These are phyloP conservation scores for Antrodiella citrinella DNA, from an alignment of 768 basidiomycete species.

Conservation along the genomic window DNA sequence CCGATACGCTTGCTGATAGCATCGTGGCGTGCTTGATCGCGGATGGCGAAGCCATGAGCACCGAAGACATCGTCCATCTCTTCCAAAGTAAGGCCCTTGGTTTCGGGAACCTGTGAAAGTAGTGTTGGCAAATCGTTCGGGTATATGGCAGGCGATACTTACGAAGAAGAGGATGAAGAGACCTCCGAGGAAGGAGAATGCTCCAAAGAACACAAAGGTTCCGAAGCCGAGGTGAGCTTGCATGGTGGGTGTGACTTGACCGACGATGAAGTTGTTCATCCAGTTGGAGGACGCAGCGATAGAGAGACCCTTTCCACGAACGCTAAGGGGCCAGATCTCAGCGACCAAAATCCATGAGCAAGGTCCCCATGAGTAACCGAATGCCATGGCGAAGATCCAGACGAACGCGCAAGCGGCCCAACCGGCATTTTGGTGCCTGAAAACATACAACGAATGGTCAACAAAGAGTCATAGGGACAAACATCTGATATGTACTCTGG, in stretches of 20 bases:
- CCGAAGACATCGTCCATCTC: slow-evolving; percentile 79
- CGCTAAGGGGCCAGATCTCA: slow-evolving; percentile 65
- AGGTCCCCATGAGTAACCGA: slow-evolving; percentile 77
- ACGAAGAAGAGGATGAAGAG: slow-evolving; percentile 49
- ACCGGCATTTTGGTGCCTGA: slow-evolving; percentile 41
- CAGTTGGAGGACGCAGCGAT: slow-evolving; percentile 74
- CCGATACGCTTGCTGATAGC: slow-evolving; percentile 59
- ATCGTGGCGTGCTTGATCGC: slow-evolving; percentile 42
- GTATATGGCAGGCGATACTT: slow-evolving; percentile 59
- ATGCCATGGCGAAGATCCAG: slow-evolving; percentile 68
- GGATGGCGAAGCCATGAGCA: slow-evolving; percentile 43
- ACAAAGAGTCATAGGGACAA: background rate
- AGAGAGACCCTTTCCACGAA: slow-evolving; percentile 69
- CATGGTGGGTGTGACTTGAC: slow-evolving; percentile 69
- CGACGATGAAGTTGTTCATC: slow-evolving; percentile 78
- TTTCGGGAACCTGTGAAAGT: slow-evolving; percentile 63
- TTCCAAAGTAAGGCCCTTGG: slow-evolving; percentile 64
- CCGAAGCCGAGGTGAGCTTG: slow-evolving; percentile 54
- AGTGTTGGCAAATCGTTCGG: no score
- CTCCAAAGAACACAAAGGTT: slow-evolving; percentile 74
- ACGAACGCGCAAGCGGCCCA: slow-evolving; percentile 66
- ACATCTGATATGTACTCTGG: slow-evolving; percentile 25
- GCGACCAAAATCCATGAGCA: slow-evolving; percentile 74
- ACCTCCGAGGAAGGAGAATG: background rate
- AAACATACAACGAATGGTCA: background rate